These are phyloP conservation scores for Fusarium sp. DNA, from an alignment of 2,329 filamentous ascomycete genomes.

Conservation along the genomic window DNA sequence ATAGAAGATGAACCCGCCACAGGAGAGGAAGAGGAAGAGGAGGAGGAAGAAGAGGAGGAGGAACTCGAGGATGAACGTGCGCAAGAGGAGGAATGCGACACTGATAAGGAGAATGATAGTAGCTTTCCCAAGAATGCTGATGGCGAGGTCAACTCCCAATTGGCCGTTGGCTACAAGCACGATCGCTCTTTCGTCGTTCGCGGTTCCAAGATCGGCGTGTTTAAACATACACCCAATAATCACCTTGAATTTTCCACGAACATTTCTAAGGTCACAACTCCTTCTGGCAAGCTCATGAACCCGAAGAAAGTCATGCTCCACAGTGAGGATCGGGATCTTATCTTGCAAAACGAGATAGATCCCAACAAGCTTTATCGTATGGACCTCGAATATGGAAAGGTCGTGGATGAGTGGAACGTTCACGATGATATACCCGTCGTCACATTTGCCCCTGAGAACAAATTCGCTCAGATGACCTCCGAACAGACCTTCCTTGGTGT, in stretches of 20 bases:
- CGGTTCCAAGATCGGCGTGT: conserved; percentile 97
- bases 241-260: conserved; percentile 96
- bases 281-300: conserved; percentile 86
- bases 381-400: conserved; percentile 97
- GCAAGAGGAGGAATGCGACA: conserved; percentile 76
- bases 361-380: conserved; percentile 95
- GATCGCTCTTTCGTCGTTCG: conserved; percentile 97
- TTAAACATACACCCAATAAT: conserved; percentile 95
- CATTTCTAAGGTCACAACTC: conserved; percentile 94
- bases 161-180: conserved; percentile 97
- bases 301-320: conserved; percentile 98
- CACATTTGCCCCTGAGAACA: conserved; percentile 94
- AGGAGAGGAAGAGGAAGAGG: too few species aligned
- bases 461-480: conserved; percentile 96
- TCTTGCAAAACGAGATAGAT: conserved; percentile 84
- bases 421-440: conserved; percentile 95
- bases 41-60: too few species aligned
- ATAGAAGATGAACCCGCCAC: too few species aligned
- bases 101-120: conserved; percentile 78
- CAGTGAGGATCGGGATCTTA: conserved; percentile 88
- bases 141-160: conserved; percentile 89
- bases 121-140: conserved; percentile 80
- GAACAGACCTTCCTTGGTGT: conserved; percentile 96
- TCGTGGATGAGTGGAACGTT: conserved; percentile 98
- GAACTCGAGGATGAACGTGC: conserved; percentile 73